Base-by-base conservation (phyloP, 2,329 filamentous ascomycete species). In the Fusarium duplospermum region DNA sequence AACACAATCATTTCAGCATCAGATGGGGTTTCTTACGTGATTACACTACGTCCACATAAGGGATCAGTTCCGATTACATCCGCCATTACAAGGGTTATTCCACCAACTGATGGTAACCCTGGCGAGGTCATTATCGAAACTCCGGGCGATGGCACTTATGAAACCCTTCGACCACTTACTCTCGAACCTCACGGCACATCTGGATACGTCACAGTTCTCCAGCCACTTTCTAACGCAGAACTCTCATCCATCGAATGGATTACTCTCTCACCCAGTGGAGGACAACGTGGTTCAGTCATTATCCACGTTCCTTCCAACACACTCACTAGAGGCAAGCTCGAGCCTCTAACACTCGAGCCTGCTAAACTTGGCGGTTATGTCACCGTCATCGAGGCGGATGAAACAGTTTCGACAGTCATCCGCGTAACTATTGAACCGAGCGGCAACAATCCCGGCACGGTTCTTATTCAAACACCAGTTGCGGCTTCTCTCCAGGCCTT, bases 111-210 rank as follows among this genome's bases (percentile, higher is more conserved):
- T 24, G 61, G 66, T 2, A 33, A 62, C 0, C 76, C 76, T 0
- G 76, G 76, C 0, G 64, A 67, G 5, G 62, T 78, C 27, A 73
- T 77, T 4, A 73, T 78, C n/a, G 75, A 78, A 18, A 76, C 76
- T 0, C 76, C 76, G 1, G 52, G 56, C 13, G 61, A 62, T 20
- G 33, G 40, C 1, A 52, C 45, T 0, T 35, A 36, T 2, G 64
- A 63, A 18, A 57, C 59, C 1, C 29, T 66, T 29, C 54, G 59
- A 22, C 66, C 73, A 11, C 45, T 77, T 6, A 67, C 66, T 11
- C 22, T 77, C 6, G 66, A 72, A 4, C 72, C 76, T 1, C 38
- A 69, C 0, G 65, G 63, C 14, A 20, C 52, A 4, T 60, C 42
- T 6, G 72, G 54, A 2, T 77, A 74, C 11, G 66, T 76, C 29